Evolutionary conservation across 2,329 filamentous ascomycete genomes (phyloP).

Genomic region (Aspergillus sp.): DNA sequence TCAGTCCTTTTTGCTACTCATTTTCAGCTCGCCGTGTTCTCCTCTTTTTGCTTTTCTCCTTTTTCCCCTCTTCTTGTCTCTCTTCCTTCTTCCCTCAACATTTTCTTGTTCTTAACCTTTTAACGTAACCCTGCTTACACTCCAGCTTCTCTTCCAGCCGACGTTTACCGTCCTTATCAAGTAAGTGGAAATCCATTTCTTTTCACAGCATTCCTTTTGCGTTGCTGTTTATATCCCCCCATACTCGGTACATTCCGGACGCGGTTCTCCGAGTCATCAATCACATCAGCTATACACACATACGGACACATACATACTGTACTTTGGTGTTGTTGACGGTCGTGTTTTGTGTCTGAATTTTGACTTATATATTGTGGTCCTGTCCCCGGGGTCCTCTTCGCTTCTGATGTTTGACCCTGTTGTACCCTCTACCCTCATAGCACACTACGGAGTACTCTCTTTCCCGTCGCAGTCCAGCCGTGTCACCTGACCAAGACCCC

Average conservation of each 20-base stretch:
- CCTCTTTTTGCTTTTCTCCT: conserved; percentile 6
- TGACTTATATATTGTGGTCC: too few relatives aligned
- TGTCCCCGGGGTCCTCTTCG: too few relatives aligned
- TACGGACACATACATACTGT: too few relatives aligned
- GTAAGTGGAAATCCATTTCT: conserved; percentile 21
- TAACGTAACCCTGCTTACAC: conserved; percentile 12
- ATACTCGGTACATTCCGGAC: neutral
- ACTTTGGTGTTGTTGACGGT: too few relatives aligned
- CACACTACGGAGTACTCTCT: neutral
- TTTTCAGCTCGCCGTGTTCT: neutral
- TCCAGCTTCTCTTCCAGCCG: conserved; percentile 16
- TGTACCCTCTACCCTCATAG: too few relatives aligned
- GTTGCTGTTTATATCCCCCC: neutral
- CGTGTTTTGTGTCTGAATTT: too few relatives aligned
- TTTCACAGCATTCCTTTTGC: conserved; percentile 2
- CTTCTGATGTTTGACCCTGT: too few relatives aligned
- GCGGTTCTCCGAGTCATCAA: too few relatives aligned
- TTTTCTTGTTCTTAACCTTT: conserved; percentile 6
- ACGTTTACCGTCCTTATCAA: conserved; percentile 34
- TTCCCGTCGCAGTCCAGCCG: neutral
- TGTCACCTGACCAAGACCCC: conserved; percentile 3
- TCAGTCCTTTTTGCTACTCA: conserved; percentile 2
- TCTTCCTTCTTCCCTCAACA: conserved; percentile 5
- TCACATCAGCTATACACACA: too few relatives aligned
- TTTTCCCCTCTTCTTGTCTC: conserved; percentile 6